Conservation (phyloP, 2,329 filamentous ascomycete species). For the Stenocarpella maydis region DNA sequence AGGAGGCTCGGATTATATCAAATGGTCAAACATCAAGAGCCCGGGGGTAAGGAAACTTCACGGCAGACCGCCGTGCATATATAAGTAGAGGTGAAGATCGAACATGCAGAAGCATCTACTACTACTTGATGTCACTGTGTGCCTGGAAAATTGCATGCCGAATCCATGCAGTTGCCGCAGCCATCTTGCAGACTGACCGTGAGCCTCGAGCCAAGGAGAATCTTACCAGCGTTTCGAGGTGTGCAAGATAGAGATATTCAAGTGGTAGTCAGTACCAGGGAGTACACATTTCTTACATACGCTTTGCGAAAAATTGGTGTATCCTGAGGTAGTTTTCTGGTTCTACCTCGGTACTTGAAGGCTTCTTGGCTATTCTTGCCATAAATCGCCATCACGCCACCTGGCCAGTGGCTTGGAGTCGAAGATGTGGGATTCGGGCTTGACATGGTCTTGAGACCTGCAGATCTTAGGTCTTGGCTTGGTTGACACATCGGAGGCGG, state of each 20-base stretch:
- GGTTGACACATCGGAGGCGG: conserved; percentile 13
- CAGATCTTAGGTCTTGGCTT: conserved; percentile 8
- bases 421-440: neutral
- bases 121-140: neutral
- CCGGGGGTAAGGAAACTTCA: rapidly evolving
- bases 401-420: neutral
- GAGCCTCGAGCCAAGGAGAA: neutral
- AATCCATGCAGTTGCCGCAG: neutral
- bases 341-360: neutral
- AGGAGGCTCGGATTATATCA: neutral
- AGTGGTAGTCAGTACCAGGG: neutral
- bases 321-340: neutral
- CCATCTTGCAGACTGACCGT: neutral
- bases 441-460: conserved; percentile 10
- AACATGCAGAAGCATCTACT: neutral
- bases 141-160: neutral
- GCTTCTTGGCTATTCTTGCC: neutral
- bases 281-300: neutral
- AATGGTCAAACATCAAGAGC: neutral
- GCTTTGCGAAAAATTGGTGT: neutral
- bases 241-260: neutral
- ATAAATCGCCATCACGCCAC: neutral
- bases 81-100: neutral
- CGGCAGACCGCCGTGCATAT: neutral
- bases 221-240: neutral